Evolutionary conservation across 1,284 basidiomycete species (phyloP), one percentile per base, ranked within the genome.

Genomic region (Apiotrichum porosum): DNA sequence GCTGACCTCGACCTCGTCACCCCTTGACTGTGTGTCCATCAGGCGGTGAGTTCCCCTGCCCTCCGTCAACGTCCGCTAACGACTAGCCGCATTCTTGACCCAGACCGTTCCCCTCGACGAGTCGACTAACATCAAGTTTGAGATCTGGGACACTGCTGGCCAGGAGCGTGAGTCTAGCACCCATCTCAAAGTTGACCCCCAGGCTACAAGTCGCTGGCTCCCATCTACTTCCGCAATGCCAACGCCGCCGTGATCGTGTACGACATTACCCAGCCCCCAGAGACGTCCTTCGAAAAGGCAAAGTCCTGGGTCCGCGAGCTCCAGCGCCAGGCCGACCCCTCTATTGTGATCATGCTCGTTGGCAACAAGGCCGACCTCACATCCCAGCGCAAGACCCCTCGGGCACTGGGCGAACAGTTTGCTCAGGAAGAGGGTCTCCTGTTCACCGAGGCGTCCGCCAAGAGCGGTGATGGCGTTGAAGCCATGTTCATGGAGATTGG

Each of bases 191-290:
- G n/a, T n/a, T n/a, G n/a, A 55, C 53, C 19, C 15, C 6, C 44
- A 70, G 68, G 71, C 8, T 74, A 74, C 59, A 71, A 71, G 52
- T 70, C 68, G 17, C 66, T 75, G 18, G 89, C 90, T 36, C 90
- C 90, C 41, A 94, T 93, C 85, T 98, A 98, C 77, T 98, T 97
- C 74, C 86, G 94, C 66, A 97, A 98, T 64, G 93, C 94, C 10
- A 93, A 97, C 72, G 94, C 94, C 8, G 94, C 93, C 36, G 91
- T 97, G 31, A 94, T 98, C 24, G 93, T 97, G 23, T 98, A 97
- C 75, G 94, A 98, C 72, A 85, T 98, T 48, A 93, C 89, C 14
- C 88, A 92, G 51, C 60, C 61, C 12, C 61, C 63, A 22, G 63
- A 65, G 50, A 68, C 72, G 6, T 80, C 93, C 9, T 82, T 97